Evolutionary conservation across 192 early-diverging fungal genomes (phyloP), one percentile per base, ranked within the genome.

Genomic region (Coemansia sp.): DNA sequence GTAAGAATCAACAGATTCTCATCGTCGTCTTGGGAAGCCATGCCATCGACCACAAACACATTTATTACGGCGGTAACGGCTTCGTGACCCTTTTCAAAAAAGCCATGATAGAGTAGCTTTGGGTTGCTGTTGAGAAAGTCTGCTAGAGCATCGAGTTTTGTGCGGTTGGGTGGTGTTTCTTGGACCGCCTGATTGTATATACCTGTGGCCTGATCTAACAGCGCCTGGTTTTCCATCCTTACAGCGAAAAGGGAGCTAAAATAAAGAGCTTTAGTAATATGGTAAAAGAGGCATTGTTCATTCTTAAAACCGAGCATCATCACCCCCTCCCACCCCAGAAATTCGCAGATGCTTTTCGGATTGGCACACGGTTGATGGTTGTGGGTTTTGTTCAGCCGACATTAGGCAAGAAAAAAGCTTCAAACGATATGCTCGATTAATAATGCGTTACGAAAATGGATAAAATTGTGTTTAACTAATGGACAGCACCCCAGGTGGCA

Each of bases 151-250:
- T 83, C 80, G 36, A 83, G 64, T 46, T 60, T 64, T 21, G 68
- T 77, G 71, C 80, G 80, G 60, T 83, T 83, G 21, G 75, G 80
- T 53, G 80, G 74, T 30, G 71, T 72, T 30, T 77, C 75, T 33
- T 71, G 38, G 30, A 83, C 74, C 0, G 75, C 80, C 38, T 76
- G 57, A 7, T 30, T 71, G 62, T 83, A 83, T 11, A 83, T 43
- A 30, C 67, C 49, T 5, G 59, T 33, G 0, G 72, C 77, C 5
- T 62, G 43, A 23, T 46, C 60, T 7, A 67, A 43, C 30, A 58
- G n/a, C 18, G 56, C 34, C 56, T 58, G 56, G 26, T 5, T 58
- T n/a, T 58, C 56, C 56, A 58, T 58, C 23, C 2, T 52, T 21
- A 14, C 23, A 24, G 2, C 9, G 9, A 41, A 41, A 30, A 30